phyloP scores from a whole-genome alignment of 1,284 basidiomycete genomes.

The Pseudomicrostroma phylloplanum region DNA sequence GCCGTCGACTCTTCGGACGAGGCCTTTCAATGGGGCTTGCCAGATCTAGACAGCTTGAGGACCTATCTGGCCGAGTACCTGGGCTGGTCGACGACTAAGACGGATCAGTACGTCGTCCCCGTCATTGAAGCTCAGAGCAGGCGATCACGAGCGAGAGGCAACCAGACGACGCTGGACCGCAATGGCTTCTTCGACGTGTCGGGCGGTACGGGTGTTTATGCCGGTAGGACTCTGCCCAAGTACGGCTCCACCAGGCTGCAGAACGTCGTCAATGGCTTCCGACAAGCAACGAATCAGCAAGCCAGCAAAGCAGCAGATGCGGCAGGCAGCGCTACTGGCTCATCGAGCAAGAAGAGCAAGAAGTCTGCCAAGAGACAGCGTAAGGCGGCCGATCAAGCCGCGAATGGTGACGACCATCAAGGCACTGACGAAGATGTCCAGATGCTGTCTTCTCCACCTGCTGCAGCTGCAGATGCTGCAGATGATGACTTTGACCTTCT shows the following conservation, averaged over 20 bases:
- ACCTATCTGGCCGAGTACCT: conserved; percentile 81
- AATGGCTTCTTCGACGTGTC: conserved; percentile 56
- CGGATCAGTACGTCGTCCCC: conserved; percentile 83
- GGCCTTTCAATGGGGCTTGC: conserved; percentile 92
- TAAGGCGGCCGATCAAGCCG: not conserved
- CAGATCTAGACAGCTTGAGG: conserved; percentile 67
- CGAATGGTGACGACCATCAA: not conserved
- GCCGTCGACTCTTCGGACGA: conserved; percentile 84
- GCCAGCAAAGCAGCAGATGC: not conserved
- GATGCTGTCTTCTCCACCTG: not conserved
- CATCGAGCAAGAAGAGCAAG: not conserved
- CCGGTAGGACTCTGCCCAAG: conserved; percentile 69
- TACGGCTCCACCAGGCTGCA: conserved; percentile 82
- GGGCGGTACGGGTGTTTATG: conserved; percentile 59
- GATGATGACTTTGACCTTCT: conserved; percentile 15
- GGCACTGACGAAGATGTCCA: not conserved
- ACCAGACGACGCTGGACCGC: conserved; percentile 58
- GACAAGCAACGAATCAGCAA: conserved; percentile 20
- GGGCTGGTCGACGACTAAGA: conserved; percentile 77
- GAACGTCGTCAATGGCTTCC: conserved; percentile 75
- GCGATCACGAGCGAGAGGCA: conserved; percentile 47
- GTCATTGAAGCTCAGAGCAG: conserved; percentile 65
- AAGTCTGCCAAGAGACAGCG: not conserved
- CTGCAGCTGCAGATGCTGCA: conserved; percentile 11
- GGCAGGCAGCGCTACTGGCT: not conserved